Evolutionary conservation across 2,329 filamentous ascomycete genomes (phyloP).

Genomic region (Aspergillus pseudoterreus): DNA sequence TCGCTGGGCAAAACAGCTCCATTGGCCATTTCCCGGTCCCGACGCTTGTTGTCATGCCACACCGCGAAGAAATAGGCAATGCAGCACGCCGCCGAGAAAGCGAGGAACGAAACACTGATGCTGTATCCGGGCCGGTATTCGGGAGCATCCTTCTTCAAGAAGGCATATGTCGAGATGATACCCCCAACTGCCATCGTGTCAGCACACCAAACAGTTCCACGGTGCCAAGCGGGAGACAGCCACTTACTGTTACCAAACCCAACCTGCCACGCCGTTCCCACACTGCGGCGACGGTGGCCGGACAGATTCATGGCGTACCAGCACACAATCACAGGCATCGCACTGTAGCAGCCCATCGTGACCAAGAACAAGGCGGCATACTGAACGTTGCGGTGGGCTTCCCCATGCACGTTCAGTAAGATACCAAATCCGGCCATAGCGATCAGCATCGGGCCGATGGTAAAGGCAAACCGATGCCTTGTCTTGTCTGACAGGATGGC

Average conservation of each 20-base stretch:
- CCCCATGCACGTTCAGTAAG: slow-evolving; percentile 65
- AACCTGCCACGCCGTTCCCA: slow-evolving; percentile 73
- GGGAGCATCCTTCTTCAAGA: slow-evolving; percentile 64
- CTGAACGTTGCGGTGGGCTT: slow-evolving; percentile 56
- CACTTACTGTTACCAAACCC: slow-evolving; percentile 64
- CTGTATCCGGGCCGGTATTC: slow-evolving; percentile 68
- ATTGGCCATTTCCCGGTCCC: slow-evolving; percentile 27
- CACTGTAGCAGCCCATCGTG: slow-evolving; percentile 73
- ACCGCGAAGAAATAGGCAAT: slow-evolving; percentile 35
- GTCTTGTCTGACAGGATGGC: slow-evolving; percentile 69
- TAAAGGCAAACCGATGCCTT: slow-evolving; percentile 71
- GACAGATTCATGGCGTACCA: slow-evolving; percentile 80
- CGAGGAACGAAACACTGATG: slow-evolving; percentile 71
- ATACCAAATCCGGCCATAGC: slow-evolving; percentile 72
- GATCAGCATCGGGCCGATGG: slow-evolving; percentile 64
- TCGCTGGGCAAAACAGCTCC: slow-evolving; percentile 20
- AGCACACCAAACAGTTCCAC: slow-evolving; percentile 8
- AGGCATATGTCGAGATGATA: slow-evolving; percentile 71
- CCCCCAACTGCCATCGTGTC: slow-evolving; percentile 55
- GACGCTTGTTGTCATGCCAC: slow-evolving; percentile 38
- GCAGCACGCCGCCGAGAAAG: slow-evolving; percentile 58
- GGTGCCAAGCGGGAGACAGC: neutral
- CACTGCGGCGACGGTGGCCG: slow-evolving; percentile 66
- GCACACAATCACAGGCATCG: slow-evolving; percentile 84
- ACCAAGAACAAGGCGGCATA: slow-evolving; percentile 82